Conservation (phyloP, 2,329 filamentous ascomycete species). For the Diaporthe aspalathi region DNA sequence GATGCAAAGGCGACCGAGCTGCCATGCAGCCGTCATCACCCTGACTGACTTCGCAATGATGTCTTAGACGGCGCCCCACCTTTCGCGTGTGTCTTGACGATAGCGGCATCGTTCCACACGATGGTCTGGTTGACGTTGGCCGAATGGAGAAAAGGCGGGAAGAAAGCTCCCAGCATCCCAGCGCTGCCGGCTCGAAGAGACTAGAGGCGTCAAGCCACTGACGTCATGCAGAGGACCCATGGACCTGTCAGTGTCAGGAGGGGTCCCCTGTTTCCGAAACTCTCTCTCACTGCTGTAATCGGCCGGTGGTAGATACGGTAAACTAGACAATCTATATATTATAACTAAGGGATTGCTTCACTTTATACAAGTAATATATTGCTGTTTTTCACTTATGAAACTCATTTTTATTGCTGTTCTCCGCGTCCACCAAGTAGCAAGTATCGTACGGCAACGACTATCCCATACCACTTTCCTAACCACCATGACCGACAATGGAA, state of each 20-base stretch:
- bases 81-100: background rate
- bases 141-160: slow-evolving; percentile 1
- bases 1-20: background rate
- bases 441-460: too few relatives aligned
- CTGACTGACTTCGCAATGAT: slow-evolving; percentile 24
- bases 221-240: slow-evolving; percentile 16
- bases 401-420: too few relatives aligned
- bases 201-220: slow-evolving; percentile 26
- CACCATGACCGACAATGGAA: too few relatives aligned
- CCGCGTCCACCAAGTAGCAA: too few relatives aligned
- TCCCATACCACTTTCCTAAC: too few relatives aligned
- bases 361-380: too few relatives aligned
- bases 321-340: too few relatives aligned
- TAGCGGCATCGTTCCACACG: slow-evolving; percentile 20
- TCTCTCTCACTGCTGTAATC: too few relatives aligned
- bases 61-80: slow-evolving; percentile 28
- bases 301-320: too few relatives aligned
- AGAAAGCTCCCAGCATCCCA: background rate
- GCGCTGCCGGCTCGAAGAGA: background rate
- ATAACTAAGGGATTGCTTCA: too few relatives aligned
- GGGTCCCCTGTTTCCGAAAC: slow-evolving; percentile 5
- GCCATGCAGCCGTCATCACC: slow-evolving; percentile 32
- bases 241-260: slow-evolving; percentile 16
- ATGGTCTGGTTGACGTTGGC: slow-evolving; percentile 11
- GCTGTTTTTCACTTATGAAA: too few relatives aligned